Evolutionary conservation across 148 eudicot genomes (phyloP).

Genomic region (Amaranthus palmeri): DNA sequence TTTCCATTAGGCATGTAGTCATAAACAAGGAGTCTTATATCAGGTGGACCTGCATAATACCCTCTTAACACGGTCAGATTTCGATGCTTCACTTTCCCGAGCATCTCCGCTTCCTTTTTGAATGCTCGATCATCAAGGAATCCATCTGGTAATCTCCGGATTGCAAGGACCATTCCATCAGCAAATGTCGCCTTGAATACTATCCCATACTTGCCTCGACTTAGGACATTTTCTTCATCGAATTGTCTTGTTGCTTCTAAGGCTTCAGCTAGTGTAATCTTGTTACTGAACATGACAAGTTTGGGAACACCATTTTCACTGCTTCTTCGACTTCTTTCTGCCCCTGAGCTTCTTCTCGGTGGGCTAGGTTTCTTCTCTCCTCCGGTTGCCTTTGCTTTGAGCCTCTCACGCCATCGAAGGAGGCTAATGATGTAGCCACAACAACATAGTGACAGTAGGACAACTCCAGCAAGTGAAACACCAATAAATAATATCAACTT

Average conservation of each 20-base stretch:
- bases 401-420: conserved; percentile 57
- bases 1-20: conserved; percentile 91
- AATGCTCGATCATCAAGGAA: conserved; percentile 48
- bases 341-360: conserved; percentile 51
- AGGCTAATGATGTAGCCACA: conserved; percentile 49
- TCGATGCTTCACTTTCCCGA: conserved; percentile 64
- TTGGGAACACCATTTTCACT: conserved; percentile 65
- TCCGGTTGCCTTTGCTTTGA: conserved; percentile 35
- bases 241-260: conserved; percentile 76
- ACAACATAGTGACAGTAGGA: conserved; percentile 45
- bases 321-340: conserved; percentile 53
- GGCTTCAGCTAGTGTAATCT: conserved; percentile 60
- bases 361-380: conserved; percentile 78
- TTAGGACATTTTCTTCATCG: conserved; percentile 82
- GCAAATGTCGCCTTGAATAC: conserved; percentile 61
- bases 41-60: conserved; percentile 65
- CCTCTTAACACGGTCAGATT: conserved; percentile 75
- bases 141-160: conserved; percentile 53
- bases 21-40: conserved; percentile 49
- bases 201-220: conserved; percentile 63
- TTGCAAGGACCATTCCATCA: conserved; percentile 77
- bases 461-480: conserved; percentile 41
- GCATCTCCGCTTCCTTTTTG: conserved; percentile 65
- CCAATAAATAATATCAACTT: conserved; percentile 47
- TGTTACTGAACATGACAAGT: conserved; percentile 64